These are phyloP conservation scores for Clarireedia paspali DNA, from an alignment of 2,329 filamentous ascomycete genomes.

Conservation along the genomic window DNA sequence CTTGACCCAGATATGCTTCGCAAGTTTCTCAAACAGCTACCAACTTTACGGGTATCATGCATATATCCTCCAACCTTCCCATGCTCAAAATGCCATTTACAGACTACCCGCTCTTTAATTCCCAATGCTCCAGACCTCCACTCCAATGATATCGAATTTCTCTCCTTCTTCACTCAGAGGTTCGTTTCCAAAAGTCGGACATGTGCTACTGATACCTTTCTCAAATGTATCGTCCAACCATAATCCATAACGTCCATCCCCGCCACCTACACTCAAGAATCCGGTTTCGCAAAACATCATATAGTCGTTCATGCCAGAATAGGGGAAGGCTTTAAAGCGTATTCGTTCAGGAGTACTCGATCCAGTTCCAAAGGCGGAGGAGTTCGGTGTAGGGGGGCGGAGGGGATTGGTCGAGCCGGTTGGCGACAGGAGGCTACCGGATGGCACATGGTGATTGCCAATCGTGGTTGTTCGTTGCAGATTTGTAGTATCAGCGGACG, in stretches of 20 bases:
- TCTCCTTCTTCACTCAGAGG: conserved; percentile 84
- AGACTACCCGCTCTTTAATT: conserved; percentile 10
- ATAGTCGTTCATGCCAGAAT: conserved; percentile 93
- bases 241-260: conserved; percentile 82
- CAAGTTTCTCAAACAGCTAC: not conserved
- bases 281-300: conserved; percentile 86
- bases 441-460: conserved; percentile 16
- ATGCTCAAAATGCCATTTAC: not conserved
- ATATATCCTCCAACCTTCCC: not conserved
- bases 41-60: conserved; percentile 8
- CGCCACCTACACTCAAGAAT: conserved; percentile 81
- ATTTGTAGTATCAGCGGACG: conserved; percentile 57
- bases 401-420: conserved; percentile 13
- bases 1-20: not conserved
- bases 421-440: conserved; percentile 13
- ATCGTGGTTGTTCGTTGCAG: conserved; percentile 55
- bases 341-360: conserved; percentile 63
- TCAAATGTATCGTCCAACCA: conserved; percentile 88
- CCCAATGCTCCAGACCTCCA: conserved; percentile 94
- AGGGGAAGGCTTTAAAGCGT: conserved; percentile 95
- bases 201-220: conserved; percentile 73
- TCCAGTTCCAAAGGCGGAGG: conserved; percentile 17
- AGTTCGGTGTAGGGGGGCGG: conserved; percentile 23
- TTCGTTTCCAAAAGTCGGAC: conserved; percentile 92
- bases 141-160: conserved; percentile 84